These are phyloP conservation scores for Arthrobotrys megalospora DNA, from an alignment of 2,329 filamentous ascomycete genomes.

Conservation along the genomic window DNA sequence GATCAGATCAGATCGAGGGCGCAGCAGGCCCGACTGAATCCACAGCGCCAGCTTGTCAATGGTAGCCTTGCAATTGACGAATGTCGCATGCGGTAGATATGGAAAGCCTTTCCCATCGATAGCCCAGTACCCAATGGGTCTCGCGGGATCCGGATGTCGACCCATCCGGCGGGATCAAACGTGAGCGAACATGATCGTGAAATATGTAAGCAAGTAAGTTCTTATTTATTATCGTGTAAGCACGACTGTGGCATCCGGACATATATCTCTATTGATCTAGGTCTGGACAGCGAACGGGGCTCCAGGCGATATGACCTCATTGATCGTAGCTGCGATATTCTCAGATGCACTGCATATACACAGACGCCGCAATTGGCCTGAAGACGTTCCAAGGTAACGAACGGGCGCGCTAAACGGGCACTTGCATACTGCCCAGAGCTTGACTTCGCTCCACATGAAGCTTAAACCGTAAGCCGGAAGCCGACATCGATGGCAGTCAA, in stretches of 20 bases:
- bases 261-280: background rate
- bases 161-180: conserved; percentile 24
- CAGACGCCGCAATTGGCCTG: background rate
- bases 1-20: conserved; percentile 7
- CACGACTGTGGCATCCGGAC: background rate
- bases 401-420: conserved; percentile 6
- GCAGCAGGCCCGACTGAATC: background rate
- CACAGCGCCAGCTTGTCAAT: background rate
- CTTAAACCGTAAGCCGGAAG: background rate
- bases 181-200: conserved; percentile 3
- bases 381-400: background rate
- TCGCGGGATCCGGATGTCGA: conserved; percentile 22
- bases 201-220: no score
- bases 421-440: conserved; percentile 32
- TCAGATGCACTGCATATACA: background rate
- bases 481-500: background rate
- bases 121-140: background rate
- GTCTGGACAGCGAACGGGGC: background rate
- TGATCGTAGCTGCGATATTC: background rate
- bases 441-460: conserved; percentile 27
- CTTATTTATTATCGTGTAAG: background rate
- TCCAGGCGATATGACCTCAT: background rate
- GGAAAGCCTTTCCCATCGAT: conserved; percentile 1
- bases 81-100: conserved; percentile 16
- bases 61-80: conserved; percentile 18